Evolutionary conservation across 768 basidiomycete genomes (phyloP).

Genomic region (Sporobolomyces pararoseus): DNA sequence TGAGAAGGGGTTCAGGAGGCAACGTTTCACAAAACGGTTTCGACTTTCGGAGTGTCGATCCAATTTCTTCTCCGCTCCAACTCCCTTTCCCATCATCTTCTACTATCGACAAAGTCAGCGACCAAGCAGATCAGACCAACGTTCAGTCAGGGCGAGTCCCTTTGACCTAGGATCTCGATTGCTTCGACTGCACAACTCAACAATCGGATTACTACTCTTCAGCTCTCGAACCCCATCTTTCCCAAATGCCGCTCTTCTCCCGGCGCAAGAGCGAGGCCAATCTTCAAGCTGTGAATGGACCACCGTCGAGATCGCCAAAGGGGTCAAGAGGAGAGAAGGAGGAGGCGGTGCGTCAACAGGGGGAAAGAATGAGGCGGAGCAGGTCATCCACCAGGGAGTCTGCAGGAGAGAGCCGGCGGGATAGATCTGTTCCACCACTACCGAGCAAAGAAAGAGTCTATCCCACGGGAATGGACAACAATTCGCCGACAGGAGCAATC

Average conservation of each 20-base stretch:
- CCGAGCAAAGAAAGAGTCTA: neutral
- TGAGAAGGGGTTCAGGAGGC: no score
- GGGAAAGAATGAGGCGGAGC: neutral
- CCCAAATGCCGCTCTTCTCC: neutral
- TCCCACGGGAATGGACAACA: neutral
- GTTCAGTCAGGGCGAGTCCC: no score
- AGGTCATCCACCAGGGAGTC: neutral
- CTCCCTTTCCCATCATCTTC: no score
- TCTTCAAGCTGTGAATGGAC: neutral
- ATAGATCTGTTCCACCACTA: neutral
- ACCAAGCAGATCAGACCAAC: no score
- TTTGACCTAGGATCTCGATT: no score
- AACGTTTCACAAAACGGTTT: no score
- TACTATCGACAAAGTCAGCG: no score
- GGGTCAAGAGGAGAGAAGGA: slow-evolving; percentile 1
- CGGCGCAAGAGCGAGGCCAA: slow-evolving; percentile 30
- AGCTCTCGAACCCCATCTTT: neutral
- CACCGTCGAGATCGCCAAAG: neutral
- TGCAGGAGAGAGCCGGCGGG: neutral
- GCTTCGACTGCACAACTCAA: no score
- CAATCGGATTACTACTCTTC: no score
- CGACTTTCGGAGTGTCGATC: no score
- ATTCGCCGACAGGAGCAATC: neutral
- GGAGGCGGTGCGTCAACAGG: neutral
- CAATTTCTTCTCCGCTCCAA: no score